Evolutionary conservation across 2,329 filamentous ascomycete species (phyloP).

Genomic region (Aspergillus tubingensis): DNA sequence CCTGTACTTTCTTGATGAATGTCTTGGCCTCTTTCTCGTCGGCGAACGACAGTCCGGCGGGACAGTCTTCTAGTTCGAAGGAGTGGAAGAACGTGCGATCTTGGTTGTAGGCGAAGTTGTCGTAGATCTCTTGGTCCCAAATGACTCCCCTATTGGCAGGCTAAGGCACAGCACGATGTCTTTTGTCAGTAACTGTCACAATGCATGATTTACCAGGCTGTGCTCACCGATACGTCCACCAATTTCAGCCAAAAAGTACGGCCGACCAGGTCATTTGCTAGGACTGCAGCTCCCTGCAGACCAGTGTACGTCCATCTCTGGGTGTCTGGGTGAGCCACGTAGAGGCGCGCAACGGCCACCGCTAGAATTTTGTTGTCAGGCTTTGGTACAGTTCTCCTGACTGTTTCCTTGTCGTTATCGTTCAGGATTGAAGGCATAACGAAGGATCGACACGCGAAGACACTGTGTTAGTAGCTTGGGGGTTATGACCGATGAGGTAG

Average conservation of each 20-base stretch:
- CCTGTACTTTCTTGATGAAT: slow-evolving; percentile 96
- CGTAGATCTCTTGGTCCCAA: slow-evolving; percentile 98
- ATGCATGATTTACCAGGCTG: slow-evolving; percentile 1
- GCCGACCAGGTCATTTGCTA: slow-evolving; percentile 91
- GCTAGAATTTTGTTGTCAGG: slow-evolving; percentile 96
- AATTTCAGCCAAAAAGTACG: slow-evolving; percentile 97
- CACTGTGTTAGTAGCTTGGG: slow-evolving; percentile 9
- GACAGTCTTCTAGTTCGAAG: slow-evolving; percentile 90
- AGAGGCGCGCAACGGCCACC: slow-evolving; percentile 88
- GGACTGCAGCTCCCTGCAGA: slow-evolving; percentile 84
- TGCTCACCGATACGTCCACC: slow-evolving; percentile 87
- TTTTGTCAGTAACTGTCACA: slow-evolving; percentile 12
- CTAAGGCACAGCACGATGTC: slow-evolving; percentile 46
- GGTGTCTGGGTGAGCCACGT: slow-evolving; percentile 84
- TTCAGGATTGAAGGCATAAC: slow-evolving; percentile 68
- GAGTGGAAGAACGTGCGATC: slow-evolving; percentile 97
- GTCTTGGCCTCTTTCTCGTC: slow-evolving; percentile 98
- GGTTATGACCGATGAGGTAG: neutral
- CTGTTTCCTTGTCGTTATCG: slow-evolving; percentile 93
- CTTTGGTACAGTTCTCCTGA: slow-evolving; percentile 92
- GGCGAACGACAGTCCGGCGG: slow-evolving; percentile 86
- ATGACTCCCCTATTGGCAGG: slow-evolving; percentile 79
- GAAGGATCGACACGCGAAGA: slow-evolving; percentile 18
- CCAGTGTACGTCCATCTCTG: slow-evolving; percentile 92
- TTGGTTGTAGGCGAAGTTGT: slow-evolving; percentile 92